These are phyloP conservation scores for Tolypocladium nubicola DNA, from an alignment of 2,329 filamentous ascomycete genomes.

Conservation along the genomic window DNA sequence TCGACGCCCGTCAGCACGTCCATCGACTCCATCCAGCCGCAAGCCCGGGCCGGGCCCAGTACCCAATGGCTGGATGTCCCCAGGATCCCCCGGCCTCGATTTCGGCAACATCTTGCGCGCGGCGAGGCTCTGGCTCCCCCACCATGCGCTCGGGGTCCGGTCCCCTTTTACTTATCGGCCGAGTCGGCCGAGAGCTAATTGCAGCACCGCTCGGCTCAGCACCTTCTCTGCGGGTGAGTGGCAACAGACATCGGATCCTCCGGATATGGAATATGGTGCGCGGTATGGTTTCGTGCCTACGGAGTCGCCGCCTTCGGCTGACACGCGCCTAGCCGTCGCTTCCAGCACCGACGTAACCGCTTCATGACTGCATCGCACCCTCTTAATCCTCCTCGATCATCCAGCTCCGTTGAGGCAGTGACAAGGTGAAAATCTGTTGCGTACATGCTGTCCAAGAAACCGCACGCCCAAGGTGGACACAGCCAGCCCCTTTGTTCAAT, in stretches of 20 bases:
- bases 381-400: no score
- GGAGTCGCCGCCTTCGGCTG: neutral
- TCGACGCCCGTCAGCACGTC: no score
- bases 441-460: neutral
- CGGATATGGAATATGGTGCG: neutral
- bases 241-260: neutral
- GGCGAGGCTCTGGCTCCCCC: neutral
- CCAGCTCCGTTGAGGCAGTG: neutral
- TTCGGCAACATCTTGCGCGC: neutral
- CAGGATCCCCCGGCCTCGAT: neutral
- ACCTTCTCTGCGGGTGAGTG: neutral
- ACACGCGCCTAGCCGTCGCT: neutral
- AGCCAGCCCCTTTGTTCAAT: neutral
- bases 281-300: neutral
- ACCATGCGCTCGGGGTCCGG: neutral
- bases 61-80: neutral
- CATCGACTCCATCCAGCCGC: neutral
- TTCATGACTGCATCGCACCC: no score
- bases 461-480: neutral
- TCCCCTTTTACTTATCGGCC: neutral
- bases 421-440: no score
- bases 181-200: neutral
- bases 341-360: neutral
- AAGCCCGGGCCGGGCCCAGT: neutral
- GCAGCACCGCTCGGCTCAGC: neutral